These are phyloP conservation scores for Ballota nigra DNA, from an alignment of 257 asterid genomes.

Conservation along the genomic window DNA sequence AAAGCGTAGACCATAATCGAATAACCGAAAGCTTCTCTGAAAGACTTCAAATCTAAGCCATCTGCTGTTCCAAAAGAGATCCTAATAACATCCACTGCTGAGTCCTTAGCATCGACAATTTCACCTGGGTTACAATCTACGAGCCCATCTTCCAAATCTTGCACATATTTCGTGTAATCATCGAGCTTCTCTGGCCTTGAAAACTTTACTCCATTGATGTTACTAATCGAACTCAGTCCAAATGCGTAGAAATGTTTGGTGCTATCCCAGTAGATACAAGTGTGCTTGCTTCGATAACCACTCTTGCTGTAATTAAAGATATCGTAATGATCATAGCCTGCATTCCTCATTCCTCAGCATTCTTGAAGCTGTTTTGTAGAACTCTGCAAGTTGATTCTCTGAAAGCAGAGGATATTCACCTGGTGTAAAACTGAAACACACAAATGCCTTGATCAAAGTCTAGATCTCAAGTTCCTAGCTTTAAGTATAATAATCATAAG, in stretches of 20 bases:
- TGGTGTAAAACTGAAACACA: slow-evolving; percentile 63
- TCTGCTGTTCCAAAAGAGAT: slow-evolving; percentile 76
- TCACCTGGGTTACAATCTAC: slow-evolving; percentile 22
- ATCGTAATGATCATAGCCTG: slow-evolving; percentile 88
- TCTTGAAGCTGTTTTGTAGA: slow-evolving; percentile 75
- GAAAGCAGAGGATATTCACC: slow-evolving; percentile 92
- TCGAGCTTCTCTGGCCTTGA: slow-evolving; percentile 85
- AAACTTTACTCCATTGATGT: slow-evolving; percentile 57
- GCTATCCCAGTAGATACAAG: slow-evolving; percentile 78
- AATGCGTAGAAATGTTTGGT: slow-evolving; percentile 73
- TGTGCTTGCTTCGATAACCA: slow-evolving; percentile 86
- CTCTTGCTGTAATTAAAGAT: slow-evolving; percentile 82
- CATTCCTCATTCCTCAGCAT: slow-evolving; percentile 60
- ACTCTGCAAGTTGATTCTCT: slow-evolving; percentile 78
- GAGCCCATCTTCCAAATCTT: slow-evolving; percentile 50
- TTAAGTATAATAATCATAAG: not conserved
- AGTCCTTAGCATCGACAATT: slow-evolving; percentile 44
- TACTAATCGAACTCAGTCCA: slow-evolving; percentile 91
- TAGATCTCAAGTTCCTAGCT: not conserved
- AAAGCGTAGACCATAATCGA: slow-evolving; percentile 46
- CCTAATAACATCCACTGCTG: slow-evolving; percentile 78
- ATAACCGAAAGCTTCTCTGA: slow-evolving; percentile 61
- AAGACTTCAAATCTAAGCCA: slow-evolving; percentile 79
- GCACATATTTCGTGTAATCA: slow-evolving; percentile 62
- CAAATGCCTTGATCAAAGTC: slow-evolving; percentile 13